Evolutionary conservation across 2,329 filamentous ascomycete genomes (phyloP), one percentile per base, ranked within the genome.

Genomic region (Cytospora mali): DNA sequence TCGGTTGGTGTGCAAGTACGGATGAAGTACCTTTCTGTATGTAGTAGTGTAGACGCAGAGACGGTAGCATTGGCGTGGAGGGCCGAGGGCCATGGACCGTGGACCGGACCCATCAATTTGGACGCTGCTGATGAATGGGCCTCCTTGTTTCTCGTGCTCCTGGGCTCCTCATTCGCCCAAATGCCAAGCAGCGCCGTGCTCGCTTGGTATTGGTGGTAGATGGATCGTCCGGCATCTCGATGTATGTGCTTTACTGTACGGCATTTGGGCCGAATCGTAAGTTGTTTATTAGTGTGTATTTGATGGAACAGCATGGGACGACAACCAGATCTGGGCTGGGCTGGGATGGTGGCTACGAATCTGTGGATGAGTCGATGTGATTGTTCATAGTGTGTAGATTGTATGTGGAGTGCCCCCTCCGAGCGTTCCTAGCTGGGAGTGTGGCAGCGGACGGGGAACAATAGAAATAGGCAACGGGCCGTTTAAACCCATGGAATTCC

Each of bases 141-240:
- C 16, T n/a, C 16, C 35, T 39, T 18, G 35, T 18, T 18, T n/a
- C 10, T 39, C 16, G 35, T 39, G 35, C 16, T 39, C 16, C 35
- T 18, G 6, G 16, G 35, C 35, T 39, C 35, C 35, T 39, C 35
- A 39, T 39, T 39, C 35, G 35, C 7, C 35, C 35, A 18, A 39
- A 18, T n/a, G 35, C 35, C 35, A 39, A n/a, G n/a, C 9, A 18
- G 16, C 35, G 35, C 35, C 35, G 16, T 39, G 33, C 35, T 39
- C 35, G 35, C 35, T 39, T 46, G 42, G n/a, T 23, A 23, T 13
- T 21, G 42, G 42, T n/a, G 42, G 42, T 13, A 10, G 21, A 23
- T 46, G 42, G 42, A 46, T 46, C 42, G n/a, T 46, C 42, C 42
- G 42, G 42, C 42, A 46, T 21, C 42, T 46, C 42, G 42, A 46